phyloP scores from a whole-genome alignment of 495 filamentous ascomycete species.

The Aspergillus sclerotiicarbonarius region DNA sequence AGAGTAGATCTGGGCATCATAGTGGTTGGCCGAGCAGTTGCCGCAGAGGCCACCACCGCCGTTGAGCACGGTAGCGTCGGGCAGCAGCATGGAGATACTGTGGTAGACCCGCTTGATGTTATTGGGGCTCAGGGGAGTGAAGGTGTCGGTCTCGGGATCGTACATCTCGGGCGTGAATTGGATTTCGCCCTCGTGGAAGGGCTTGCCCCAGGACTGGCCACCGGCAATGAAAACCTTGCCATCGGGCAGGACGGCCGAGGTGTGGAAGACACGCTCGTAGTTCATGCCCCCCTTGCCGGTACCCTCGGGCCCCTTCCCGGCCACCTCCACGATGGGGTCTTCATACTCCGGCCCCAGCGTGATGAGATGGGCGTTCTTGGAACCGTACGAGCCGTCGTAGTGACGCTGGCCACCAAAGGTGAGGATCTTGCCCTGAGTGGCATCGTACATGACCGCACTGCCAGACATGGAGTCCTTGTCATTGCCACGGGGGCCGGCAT shows the following conservation, averaged over 20 bases:
- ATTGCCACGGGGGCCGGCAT: constrained; percentile 31
- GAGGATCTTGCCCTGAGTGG: constrained; percentile 52
- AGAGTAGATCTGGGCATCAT: constrained; percentile 55
- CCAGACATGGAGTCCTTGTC: constrained; percentile 55
- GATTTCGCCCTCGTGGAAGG: constrained; percentile 49
- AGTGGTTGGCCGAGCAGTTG: constrained; percentile 53
- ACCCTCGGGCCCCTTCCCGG: constrained; percentile 12
- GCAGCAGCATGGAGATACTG: constrained; percentile 52
- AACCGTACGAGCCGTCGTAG: constrained; percentile 43
- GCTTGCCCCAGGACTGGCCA: constrained; percentile 44
- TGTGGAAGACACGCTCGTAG: constrained; percentile 50
- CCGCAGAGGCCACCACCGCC: constrained; percentile 58
- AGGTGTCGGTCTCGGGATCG: constrained; percentile 41
- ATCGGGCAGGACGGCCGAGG: constrained; percentile 54
- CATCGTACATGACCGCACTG: constrained; percentile 57
- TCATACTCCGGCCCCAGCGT: constrained; percentile 36
- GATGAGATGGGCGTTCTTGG: constrained; percentile 46
- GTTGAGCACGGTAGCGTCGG: constrained; percentile 53
- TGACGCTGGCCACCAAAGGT: constrained; percentile 47
- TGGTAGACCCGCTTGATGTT: constrained; percentile 57
- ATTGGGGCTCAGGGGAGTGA: constrained; percentile 36
- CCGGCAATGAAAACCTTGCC: constrained; percentile 56
- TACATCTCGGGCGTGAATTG: constrained; percentile 50
- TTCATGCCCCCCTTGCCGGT: constrained; percentile 34
- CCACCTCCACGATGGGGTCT: constrained; percentile 24